Evolutionary conservation across 495 filamentous ascomycete species (phyloP).

Genomic region (Xylaria scruposa): DNA sequence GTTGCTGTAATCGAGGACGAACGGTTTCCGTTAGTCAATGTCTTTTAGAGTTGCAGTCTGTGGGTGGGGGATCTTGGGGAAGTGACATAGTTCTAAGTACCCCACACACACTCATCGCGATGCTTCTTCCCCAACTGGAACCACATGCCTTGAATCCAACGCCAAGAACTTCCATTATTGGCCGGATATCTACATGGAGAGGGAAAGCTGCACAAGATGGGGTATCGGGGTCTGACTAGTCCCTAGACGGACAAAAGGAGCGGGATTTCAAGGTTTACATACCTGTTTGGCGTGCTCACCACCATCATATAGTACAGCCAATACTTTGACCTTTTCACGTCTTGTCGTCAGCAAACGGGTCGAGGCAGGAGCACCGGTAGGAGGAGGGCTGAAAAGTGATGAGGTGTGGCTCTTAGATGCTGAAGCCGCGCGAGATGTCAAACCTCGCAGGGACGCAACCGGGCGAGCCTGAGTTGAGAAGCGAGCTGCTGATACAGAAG

Average conservation of each 20-base stretch:
- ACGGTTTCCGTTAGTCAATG: constrained; percentile 32
- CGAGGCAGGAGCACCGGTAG: constrained; percentile 32
- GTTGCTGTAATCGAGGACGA: constrained; percentile 62
- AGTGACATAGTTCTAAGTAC: constrained; percentile 22
- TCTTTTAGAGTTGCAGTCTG: not conserved
- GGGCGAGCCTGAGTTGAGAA: constrained; percentile 40
- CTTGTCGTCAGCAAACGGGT: constrained; percentile 52
- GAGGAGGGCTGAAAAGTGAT: constrained; percentile 19
- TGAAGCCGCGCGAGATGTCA: constrained; percentile 36
- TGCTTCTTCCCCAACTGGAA: constrained; percentile 15
- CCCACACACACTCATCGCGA: constrained; percentile 22
- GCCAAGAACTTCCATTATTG: constrained; percentile 35
- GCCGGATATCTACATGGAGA: constrained; percentile 22
- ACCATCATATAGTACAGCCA: constrained; percentile 63
- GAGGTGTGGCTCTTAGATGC: constrained; percentile 37
- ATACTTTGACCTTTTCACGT: constrained; percentile 65
- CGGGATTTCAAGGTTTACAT: constrained; percentile 28
- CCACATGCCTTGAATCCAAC: constrained; percentile 21
- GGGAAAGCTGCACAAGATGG: constrained; percentile 3
- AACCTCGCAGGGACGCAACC: constrained; percentile 36
- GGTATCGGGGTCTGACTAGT: not conserved
- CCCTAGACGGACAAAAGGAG: not conserved
- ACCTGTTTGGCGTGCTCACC: constrained; percentile 59
- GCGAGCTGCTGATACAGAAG: constrained; percentile 36
- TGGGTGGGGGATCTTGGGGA: constrained; percentile 8